These are phyloP conservation scores for Drechslerella stenobrocha DNA, from an alignment of 2,329 filamentous ascomycete genomes.

Conservation along the genomic window DNA sequence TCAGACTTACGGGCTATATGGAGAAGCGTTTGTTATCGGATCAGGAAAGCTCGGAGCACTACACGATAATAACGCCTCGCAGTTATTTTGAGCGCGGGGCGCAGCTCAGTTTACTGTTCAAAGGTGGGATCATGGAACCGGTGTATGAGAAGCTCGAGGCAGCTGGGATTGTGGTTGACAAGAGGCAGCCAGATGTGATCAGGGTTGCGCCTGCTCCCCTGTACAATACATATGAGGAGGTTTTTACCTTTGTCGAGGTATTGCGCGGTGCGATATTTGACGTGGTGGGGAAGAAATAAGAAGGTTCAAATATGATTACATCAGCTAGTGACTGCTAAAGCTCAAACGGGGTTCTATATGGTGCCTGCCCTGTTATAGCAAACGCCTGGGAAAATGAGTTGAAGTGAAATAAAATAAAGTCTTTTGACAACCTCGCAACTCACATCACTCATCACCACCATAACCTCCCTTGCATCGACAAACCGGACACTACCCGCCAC, in stretches of 20 bases:
- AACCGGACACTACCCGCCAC: not conserved
- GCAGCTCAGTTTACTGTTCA: slow-evolving; percentile 74
- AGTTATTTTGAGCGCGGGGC: slow-evolving; percentile 71
- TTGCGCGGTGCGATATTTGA: slow-evolving; percentile 53
- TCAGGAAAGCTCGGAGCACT: slow-evolving; percentile 57
- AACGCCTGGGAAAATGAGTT: not conserved
- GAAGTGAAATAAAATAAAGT: not conserved
- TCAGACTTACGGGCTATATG: slow-evolving; percentile 75
- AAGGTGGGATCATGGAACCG: slow-evolving; percentile 69
- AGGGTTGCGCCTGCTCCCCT: slow-evolving; percentile 80
- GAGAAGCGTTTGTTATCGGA: slow-evolving; percentile 62
- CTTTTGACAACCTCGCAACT: not conserved
- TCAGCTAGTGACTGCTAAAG: slow-evolving; percentile 60
- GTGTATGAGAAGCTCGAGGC: slow-evolving; percentile 68
- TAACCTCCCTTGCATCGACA: not conserved
- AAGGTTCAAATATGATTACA: not conserved
- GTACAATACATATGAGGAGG: slow-evolving; percentile 79
- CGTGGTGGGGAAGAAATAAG: not conserved
- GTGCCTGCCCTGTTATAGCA: not conserved
- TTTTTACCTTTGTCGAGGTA: slow-evolving; percentile 64
- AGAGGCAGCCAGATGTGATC: slow-evolving; percentile 82
- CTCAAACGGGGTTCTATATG: not conserved
- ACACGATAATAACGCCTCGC: slow-evolving; percentile 68
- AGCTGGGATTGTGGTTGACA: slow-evolving; percentile 75
- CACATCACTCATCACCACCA: not conserved